phyloP scores from a whole-genome alignment of 208 protist genomes.

The Trypanosoma cruzi region DNA sequence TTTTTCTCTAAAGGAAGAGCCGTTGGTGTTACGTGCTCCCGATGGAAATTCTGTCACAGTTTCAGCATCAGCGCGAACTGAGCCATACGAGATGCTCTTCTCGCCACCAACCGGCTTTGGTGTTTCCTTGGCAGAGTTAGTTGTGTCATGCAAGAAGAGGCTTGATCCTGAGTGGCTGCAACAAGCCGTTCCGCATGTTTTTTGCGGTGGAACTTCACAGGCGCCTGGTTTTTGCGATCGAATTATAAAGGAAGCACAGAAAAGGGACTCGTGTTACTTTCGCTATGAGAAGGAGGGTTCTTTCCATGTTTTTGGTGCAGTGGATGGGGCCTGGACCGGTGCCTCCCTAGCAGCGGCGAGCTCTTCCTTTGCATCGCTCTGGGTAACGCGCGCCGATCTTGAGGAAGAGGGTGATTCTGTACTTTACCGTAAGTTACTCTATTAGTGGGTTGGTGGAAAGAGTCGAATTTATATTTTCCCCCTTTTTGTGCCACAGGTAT shows the following conservation, averaged over 20 bases:
- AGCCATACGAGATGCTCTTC: slow-evolving; percentile 73
- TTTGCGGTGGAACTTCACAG: slow-evolving; percentile 56
- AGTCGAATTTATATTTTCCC: too few species aligned
- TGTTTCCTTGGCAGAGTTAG: slow-evolving; percentile 41
- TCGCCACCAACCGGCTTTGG: background rate
- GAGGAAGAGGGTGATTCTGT: slow-evolving; percentile 72
- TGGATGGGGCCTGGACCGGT: slow-evolving; percentile 72
- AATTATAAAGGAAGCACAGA: slow-evolving; percentile 58
- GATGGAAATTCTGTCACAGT: slow-evolving; percentile 51
- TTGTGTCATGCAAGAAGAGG: slow-evolving; percentile 44
- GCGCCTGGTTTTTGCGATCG: slow-evolving; percentile 57
- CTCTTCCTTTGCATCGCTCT: slow-evolving; percentile 78
- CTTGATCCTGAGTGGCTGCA: slow-evolving; percentile 83
- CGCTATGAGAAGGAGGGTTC: slow-evolving; percentile 64
- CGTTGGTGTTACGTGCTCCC: slow-evolving; percentile 36
- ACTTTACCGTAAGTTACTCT: slow-evolving; percentile 79
- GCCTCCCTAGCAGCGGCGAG: slow-evolving; percentile 77
- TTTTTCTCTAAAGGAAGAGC: slow-evolving; percentile 1
- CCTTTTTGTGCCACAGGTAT: too few species aligned
- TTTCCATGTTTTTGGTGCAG: slow-evolving; percentile 30
- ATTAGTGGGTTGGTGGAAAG: slow-evolving; percentile 33
- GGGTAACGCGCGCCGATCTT: slow-evolving; percentile 75
- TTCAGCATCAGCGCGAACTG: slow-evolving; percentile 28
- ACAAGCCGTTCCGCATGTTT: slow-evolving; percentile 66
- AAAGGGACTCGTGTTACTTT: slow-evolving; percentile 76